Conservation (phyloP, 106 monocot species). For the Iris macrosiphon region DNA sequence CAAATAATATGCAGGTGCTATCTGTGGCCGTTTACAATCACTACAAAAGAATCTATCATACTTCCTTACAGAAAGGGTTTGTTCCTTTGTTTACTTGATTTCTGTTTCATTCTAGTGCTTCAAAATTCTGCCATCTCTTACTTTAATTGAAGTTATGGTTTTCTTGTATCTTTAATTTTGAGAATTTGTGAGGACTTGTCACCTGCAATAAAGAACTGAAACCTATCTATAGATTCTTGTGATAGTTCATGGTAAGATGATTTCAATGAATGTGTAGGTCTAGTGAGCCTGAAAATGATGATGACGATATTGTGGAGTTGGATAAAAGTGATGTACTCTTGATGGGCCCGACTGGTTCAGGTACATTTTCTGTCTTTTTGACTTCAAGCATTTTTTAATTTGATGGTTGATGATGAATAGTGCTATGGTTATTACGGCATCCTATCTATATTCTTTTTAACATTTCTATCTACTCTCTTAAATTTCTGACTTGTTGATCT, state of each 20-base stretch:
- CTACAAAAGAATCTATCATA: constrained; percentile 73
- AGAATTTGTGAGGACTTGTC: background rate
- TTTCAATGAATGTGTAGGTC: constrained; percentile 11
- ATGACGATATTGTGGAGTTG: constrained; percentile 77
- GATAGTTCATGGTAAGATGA: constrained; percentile 9
- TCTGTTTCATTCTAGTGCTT: background rate
- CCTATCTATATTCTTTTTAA: background rate
- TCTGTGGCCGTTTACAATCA: constrained; percentile 85
- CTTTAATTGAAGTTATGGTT: too few species aligned
- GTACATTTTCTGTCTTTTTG: constrained; percentile 35
- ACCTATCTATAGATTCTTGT: background rate
- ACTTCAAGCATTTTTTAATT: background rate
- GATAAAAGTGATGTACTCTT: constrained; percentile 98
- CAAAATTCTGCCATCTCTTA: too few species aligned
- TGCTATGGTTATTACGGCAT: background rate
- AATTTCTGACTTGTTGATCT: constrained; percentile 7
- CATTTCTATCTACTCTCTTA: background rate
- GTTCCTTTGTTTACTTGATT: constrained; percentile 5
- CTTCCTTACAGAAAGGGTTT: constrained; percentile 54
- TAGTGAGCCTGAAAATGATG: constrained; percentile 59
- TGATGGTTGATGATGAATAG: background rate
- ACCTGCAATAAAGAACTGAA: background rate
- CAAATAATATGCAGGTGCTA: constrained; percentile 45
- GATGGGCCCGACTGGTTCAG: constrained; percentile 99
- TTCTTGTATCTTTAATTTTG: background rate